Evolutionary conservation across 768 basidiomycete genomes (phyloP).

Genomic region (Phlebiopsis flavidoalba): DNA sequence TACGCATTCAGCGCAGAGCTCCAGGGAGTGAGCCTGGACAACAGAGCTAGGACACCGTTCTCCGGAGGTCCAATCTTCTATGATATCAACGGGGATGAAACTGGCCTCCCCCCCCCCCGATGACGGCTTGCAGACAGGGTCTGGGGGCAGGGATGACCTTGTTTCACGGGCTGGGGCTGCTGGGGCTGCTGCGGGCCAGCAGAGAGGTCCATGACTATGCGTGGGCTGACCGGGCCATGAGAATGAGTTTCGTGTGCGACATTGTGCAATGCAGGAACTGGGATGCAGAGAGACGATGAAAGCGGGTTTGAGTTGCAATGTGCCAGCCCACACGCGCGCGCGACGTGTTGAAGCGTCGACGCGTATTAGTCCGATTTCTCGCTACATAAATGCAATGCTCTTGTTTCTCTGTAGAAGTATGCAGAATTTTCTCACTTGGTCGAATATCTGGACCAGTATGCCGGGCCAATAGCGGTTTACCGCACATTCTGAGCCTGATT

Average conservation of each 20-base stretch:
- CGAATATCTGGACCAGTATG: too few relatives aligned
- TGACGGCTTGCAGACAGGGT: conserved; percentile 71
- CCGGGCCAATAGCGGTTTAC: not conserved
- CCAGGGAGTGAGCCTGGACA: conserved; percentile 60
- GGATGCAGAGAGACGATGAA: not conserved
- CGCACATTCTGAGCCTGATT: not conserved
- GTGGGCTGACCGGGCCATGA: conserved; percentile 47
- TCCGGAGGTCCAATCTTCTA: conserved; percentile 50
- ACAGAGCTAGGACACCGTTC: conserved; percentile 51
- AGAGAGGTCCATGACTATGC: conserved; percentile 42
- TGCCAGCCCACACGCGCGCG: not conserved
- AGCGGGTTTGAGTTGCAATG: not conserved
- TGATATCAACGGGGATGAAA: conserved; percentile 53
- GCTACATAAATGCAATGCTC: too few relatives aligned
- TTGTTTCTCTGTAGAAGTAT: too few relatives aligned
- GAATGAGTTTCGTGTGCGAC: conserved; percentile 66
- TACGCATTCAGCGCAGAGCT: conserved; percentile 73
- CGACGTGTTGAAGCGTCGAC: not conserved
- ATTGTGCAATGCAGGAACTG: conserved; percentile 27
- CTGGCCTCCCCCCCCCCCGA: conserved; percentile 77
- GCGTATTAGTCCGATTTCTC: not conserved
- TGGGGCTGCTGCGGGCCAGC: conserved; percentile 16
- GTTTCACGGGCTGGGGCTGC: conserved; percentile 23
- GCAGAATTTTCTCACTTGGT: not conserved
- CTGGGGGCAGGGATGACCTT: conserved; percentile 40